These are phyloP conservation scores for Halteria grandinella DNA, from an alignment of 73 alveolate species.

Conservation along the genomic window DNA sequence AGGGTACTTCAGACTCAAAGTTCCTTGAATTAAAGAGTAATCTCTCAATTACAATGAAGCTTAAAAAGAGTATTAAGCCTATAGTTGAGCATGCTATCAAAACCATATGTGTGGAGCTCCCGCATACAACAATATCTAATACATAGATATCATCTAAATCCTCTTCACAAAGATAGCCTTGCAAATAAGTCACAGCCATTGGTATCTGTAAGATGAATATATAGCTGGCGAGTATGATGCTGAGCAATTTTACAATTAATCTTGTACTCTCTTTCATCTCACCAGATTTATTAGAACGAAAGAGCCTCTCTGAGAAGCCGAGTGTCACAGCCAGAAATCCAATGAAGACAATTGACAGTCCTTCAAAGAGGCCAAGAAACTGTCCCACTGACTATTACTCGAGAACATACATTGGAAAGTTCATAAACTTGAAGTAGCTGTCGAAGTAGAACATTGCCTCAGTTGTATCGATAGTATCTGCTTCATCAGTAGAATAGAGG, in stretches of 20 bases:
- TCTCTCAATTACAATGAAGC: background rate
- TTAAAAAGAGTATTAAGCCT: background rate
- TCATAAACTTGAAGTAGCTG: conserved; percentile 13
- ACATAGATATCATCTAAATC: background rate
- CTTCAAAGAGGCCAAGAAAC: background rate
- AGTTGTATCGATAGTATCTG: background rate
- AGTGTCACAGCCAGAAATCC: background rate
- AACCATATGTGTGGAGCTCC: background rate
- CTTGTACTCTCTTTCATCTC: conserved; percentile 19
- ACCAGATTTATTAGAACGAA: background rate
- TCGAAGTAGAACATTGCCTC: background rate
- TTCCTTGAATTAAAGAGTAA: conserved; percentile 25
- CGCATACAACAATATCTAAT: background rate
- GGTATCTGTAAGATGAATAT: conserved; percentile 27
- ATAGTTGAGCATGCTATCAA: conserved; percentile 16
- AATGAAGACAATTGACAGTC: background rate
- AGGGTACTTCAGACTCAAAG: conserved; percentile 26
- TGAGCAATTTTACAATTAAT: conserved; percentile 9
- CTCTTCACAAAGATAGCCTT: conserved; percentile 36
- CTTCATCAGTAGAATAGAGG: too few relatives aligned
- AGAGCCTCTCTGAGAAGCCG: background rate
- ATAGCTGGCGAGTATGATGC: conserved; percentile 4
- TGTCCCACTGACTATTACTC: background rate
- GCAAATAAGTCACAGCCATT: conserved; percentile 5
- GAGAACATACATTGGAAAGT: conserved; percentile 10